These are phyloP conservation scores for Laguncularia racemosa DNA, from an alignment of 345 rosid genomes.

Conservation along the genomic window DNA sequence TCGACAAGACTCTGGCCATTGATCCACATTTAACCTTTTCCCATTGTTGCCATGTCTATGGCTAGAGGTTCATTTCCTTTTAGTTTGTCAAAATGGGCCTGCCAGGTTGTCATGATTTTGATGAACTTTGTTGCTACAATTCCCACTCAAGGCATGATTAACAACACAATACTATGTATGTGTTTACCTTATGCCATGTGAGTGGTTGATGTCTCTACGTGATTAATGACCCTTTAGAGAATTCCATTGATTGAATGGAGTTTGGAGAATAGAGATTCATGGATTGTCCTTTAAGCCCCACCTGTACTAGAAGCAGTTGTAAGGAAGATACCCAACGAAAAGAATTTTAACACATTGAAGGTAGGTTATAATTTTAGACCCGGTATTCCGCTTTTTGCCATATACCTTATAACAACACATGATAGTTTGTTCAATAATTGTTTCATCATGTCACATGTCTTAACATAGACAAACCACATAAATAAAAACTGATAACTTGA, in stretches of 20 bases:
- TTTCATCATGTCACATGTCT: too few species aligned
- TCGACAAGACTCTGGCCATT: slow-evolving; percentile 44
- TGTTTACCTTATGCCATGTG: slow-evolving; percentile 76
- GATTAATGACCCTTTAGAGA: slow-evolving; percentile 40
- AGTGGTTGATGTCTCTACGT: slow-evolving; percentile 36
- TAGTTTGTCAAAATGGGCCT: slow-evolving; percentile 42
- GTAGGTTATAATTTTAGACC: slow-evolving; percentile 23
- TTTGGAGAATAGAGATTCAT: slow-evolving; percentile 38
- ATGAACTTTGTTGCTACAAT: background rate
- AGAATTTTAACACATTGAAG: background rate
- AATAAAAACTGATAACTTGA: too few species aligned
- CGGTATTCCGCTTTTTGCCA: slow-evolving; percentile 81
- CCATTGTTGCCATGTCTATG: slow-evolving; percentile 50
- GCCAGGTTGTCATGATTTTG: slow-evolving; percentile 1
- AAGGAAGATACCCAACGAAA: background rate
- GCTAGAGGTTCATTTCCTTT: slow-evolving; percentile 45
- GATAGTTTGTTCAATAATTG: too few species aligned
- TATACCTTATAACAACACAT: background rate
- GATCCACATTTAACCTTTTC: slow-evolving; percentile 49
- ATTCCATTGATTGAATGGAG: slow-evolving; percentile 36
- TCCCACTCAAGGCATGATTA: background rate
- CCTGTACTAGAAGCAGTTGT: slow-evolving; percentile 23
- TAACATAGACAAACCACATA: too few species aligned
- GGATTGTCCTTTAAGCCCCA: slow-evolving; percentile 76
- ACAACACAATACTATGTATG: background rate